A percentile compares a stretch with the other conserved stretches of the same genome.
phyloP scores from a whole-genome alignment of 345 rosid species.

The Rhizophora apiculata region DNA sequence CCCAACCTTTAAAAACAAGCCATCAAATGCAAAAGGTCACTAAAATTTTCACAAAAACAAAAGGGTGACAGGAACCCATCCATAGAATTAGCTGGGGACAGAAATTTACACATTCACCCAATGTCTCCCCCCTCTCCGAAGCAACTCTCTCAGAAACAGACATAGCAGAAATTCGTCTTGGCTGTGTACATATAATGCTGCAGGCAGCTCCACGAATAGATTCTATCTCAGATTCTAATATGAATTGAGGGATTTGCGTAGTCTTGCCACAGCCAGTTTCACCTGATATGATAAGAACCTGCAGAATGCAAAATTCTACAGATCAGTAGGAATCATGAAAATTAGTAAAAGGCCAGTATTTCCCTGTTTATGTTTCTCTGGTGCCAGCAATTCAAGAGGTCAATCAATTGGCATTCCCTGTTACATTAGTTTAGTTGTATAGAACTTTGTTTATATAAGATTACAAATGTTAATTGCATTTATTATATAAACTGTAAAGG shows the following conservation, averaged over 20 bases:
- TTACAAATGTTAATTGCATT: no score
- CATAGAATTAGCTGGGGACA: not conserved
- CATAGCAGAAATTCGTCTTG: slow-evolving; percentile 87
- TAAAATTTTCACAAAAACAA: not conserved
- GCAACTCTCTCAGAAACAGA: slow-evolving; percentile 96
- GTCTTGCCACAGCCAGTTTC: slow-evolving; percentile 99
- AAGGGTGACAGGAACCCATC: not conserved
- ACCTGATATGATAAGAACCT: slow-evolving; percentile 86
- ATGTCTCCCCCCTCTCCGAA: slow-evolving; percentile 84
- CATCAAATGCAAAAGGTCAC: slow-evolving; percentile 12
- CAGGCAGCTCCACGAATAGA: slow-evolving; percentile 69
- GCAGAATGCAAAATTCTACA: slow-evolving; percentile 23
- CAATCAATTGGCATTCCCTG: no score
- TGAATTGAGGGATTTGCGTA: slow-evolving; percentile 92
- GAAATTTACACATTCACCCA: slow-evolving; percentile 90
- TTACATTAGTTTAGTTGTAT: no score
- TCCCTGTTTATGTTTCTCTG: no score
- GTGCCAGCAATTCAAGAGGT: no score
- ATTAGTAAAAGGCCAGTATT: not conserved
- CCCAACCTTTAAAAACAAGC: slow-evolving; percentile 62
- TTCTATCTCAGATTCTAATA: slow-evolving; percentile 74
- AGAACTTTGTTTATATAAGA: no score
- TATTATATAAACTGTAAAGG: no score
- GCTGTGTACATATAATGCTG: slow-evolving; percentile 92
- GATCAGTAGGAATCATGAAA: slow-evolving; percentile 2